These are phyloP conservation scores for Leucosporidium scottii DNA, from an alignment of 768 basidiomycete genomes.

Conservation along the genomic window DNA sequence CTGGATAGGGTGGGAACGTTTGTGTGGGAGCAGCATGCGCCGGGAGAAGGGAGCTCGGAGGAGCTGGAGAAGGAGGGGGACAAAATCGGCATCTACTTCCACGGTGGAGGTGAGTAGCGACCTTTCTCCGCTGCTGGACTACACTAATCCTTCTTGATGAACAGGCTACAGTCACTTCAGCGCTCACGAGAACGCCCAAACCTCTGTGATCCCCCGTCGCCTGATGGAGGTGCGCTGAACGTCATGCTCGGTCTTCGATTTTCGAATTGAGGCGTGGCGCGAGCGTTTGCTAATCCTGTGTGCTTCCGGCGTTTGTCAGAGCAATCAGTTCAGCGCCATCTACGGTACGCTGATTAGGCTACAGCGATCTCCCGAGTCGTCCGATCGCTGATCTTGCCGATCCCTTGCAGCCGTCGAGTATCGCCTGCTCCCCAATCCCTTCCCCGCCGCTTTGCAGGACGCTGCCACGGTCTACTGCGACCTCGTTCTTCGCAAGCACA, in stretches of 20 bases:
- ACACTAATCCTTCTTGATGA: too few relatives aligned
- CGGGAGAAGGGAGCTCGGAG: background rate
- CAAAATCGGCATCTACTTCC: conserved; percentile 41
- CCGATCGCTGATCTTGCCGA: background rate
- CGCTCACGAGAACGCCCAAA: conserved; percentile 23
- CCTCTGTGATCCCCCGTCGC: conserved; percentile 25
- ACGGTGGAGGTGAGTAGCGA: conserved; percentile 39
- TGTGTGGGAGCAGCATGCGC: conserved; percentile 18
- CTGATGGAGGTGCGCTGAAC: conserved; percentile 28
- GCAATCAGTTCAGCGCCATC: conserved; percentile 23
- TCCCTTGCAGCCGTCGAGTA: conserved; percentile 59
- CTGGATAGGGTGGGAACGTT: conserved; percentile 25
- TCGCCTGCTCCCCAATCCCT: conserved; percentile 53
- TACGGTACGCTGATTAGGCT: background rate
- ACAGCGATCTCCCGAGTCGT: background rate
- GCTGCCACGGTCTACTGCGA: conserved; percentile 66
- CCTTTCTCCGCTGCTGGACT: background rate
- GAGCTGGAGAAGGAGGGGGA: conserved; percentile 7
- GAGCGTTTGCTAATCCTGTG: too few relatives aligned
- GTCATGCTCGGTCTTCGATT: too few relatives aligned
- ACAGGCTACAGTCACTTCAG: conserved; percentile 19
- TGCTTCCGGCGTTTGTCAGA: background rate
- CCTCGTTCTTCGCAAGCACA: conserved; percentile 53
- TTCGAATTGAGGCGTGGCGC: too few relatives aligned
- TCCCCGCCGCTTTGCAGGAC: conserved; percentile 69